Conservation (phyloP, 1,284 basidiomycete genomes). For the Coniferiporia weirii region DNA sequence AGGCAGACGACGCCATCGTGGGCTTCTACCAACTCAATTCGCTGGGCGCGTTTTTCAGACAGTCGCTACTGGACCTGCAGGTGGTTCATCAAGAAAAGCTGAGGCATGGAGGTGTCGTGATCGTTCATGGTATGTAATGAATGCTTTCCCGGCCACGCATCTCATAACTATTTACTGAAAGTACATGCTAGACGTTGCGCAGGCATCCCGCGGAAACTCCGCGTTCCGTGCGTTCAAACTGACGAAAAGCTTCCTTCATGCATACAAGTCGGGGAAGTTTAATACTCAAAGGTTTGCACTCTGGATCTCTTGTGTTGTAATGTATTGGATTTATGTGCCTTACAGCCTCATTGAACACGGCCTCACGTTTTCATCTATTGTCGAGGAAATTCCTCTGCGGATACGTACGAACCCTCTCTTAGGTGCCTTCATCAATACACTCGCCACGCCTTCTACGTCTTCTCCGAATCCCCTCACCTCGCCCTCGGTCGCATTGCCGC, state of each 20-base stretch:
- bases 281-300: constrained; percentile 69
- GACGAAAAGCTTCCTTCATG: constrained; percentile 78
- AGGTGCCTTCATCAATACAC: constrained; percentile 30
- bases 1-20: constrained; percentile 91
- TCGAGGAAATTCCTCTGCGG: constrained; percentile 87
- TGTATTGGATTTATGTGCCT: constrained; percentile 19
- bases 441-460: constrained; percentile 27
- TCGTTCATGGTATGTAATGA: constrained; percentile 74
- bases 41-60: constrained; percentile 89
- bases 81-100: constrained; percentile 75
- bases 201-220: constrained; percentile 80
- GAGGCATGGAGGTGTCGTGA: constrained; percentile 81
- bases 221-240: constrained; percentile 91
- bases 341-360: constrained; percentile 78
- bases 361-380: constrained; percentile 85
- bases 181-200: constrained; percentile 32
- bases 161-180: constrained; percentile 28
- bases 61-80: constrained; percentile 86
- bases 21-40: constrained; percentile 95
- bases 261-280: constrained; percentile 85
- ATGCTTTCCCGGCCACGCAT: constrained; percentile 40
- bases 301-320: not conserved
- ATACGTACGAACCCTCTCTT: constrained; percentile 86
- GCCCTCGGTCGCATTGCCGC: constrained; percentile 37
- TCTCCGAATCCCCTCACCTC: constrained; percentile 22